Evolutionary conservation across 768 basidiomycete genomes (phyloP), one percentile per base, ranked within the genome.

Genomic region (Trametes cingulata): DNA sequence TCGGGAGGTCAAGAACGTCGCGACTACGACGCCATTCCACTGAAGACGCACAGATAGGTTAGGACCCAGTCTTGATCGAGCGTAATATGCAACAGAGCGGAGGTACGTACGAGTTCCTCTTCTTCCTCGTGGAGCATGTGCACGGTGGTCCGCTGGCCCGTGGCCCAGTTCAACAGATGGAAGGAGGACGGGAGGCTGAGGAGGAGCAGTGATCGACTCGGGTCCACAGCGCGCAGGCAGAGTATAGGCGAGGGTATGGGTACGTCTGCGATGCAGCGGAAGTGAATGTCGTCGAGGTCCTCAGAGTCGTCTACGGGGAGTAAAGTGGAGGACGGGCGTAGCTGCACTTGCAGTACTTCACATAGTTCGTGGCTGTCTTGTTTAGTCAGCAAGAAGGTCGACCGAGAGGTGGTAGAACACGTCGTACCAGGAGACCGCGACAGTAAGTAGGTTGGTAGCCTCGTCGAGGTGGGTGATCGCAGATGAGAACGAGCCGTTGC

Each of bases 1-100:
- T 53, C 82, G 80, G 0, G 75, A 72, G 2, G 80, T 83, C 39
- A 82, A 73, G 40, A 85, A 75, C 17, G 73, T 75, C 17, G 82
- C 60, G 9, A 74, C 76, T 1, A 82, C 69, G 9, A 85, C 73
- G 0, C 73, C 74, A 37, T 75, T 78, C 74, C 75, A 78, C 77
- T 78, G 45, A 6, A 29, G n/a, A n/a, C 29, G 10, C 29, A 10
- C 24, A 36, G 15, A 22, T 0, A 33, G 17, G 35, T 6, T 2
- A 39, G 10, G 20, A 14, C 13, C 15, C 20, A 24, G 35, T 7
- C 4, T 6, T 13, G 6, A n/a, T n/a, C n/a, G n/a, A n/a, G 20
- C 3, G 36, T 14, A 14, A 14, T 40, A 40, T 20, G 25, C 14
- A 52, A 25, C 24, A 20, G 42, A 12, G 17, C 12, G 33, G 17